Evolutionary conservation across 495 filamentous ascomycete species (phyloP).

Genomic region (Trichocladium antarcticum): DNA sequence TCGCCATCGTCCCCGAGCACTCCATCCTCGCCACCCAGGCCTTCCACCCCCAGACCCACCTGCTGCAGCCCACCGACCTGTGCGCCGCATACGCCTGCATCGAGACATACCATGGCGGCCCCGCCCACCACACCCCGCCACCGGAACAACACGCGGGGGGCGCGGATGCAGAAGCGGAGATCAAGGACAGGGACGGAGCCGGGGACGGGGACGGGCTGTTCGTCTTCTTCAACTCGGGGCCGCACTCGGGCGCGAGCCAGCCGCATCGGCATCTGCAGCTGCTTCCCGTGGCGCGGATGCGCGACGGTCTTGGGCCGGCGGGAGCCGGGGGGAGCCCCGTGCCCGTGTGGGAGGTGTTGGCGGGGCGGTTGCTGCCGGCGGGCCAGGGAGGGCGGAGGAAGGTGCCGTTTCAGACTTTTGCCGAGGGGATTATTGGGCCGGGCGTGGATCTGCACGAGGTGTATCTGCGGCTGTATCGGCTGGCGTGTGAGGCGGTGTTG

Average conservation of each 20-base stretch:
- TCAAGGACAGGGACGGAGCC: neutral
- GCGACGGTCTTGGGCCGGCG: conserved; percentile 28
- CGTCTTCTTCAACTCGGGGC: conserved; percentile 76
- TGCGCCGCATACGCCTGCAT: conserved; percentile 55
- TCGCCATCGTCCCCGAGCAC: conserved; percentile 65
- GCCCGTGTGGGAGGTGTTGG: conserved; percentile 40
- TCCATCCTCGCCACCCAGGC: conserved; percentile 63
- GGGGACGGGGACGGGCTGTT: conserved; percentile 40
- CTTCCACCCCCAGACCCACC: conserved; percentile 56
- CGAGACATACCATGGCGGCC: conserved; percentile 51
- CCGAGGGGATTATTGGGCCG: conserved; percentile 14
- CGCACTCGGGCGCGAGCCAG: conserved; percentile 67
- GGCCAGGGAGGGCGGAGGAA: conserved; percentile 17
- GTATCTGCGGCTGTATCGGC: conserved; percentile 43
- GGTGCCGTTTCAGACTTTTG: conserved; percentile 20
- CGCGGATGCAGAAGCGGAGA: neutral
- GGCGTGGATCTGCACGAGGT: conserved; percentile 20
- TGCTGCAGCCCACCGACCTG: conserved; percentile 57
- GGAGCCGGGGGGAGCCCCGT: conserved; percentile 2
- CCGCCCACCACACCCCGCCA: neutral
- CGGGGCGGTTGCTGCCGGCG: conserved; percentile 31
- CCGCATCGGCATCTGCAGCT: conserved; percentile 73
- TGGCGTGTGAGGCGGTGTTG: conserved; percentile 31
- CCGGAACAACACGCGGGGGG: neutral
- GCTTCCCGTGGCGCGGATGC: conserved; percentile 59